These are phyloP conservation scores for Ustilago sp. DNA, from an alignment of 1,284 basidiomycete genomes.

Conservation along the genomic window DNA sequence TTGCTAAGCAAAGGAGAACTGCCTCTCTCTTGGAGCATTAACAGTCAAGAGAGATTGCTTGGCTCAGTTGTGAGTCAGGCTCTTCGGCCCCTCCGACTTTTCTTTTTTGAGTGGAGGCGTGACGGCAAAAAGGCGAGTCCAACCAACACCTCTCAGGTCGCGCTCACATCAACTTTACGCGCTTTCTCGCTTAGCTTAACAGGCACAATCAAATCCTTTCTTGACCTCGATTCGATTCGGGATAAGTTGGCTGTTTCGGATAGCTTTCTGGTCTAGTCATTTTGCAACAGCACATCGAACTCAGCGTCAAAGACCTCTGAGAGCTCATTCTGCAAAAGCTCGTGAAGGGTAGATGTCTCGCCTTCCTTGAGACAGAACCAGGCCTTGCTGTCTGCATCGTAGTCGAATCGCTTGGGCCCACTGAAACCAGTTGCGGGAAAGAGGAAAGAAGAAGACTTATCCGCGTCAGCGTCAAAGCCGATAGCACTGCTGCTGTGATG, in stretches of 20 bases:
- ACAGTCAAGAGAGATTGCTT: constrained; percentile 5
- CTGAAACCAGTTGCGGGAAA: constrained; percentile 35
- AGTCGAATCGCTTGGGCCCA: constrained; percentile 68
- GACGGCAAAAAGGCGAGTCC: constrained; percentile 9
- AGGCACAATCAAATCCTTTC: neutral
- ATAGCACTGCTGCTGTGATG: neutral
- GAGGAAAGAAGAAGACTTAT: neutral
- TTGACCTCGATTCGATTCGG: too few relatives aligned
- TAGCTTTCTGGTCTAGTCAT: constrained; percentile 5
- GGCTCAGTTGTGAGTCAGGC: constrained; percentile 14
- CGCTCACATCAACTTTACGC: constrained; percentile 10
- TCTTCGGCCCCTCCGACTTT: constrained; percentile 14
- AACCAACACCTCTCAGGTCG: neutral
- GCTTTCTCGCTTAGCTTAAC: neutral
- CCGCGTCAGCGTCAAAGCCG: neutral
- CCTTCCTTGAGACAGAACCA: constrained; percentile 67
- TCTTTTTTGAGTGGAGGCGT: constrained; percentile 21
- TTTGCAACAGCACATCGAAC: constrained; percentile 43
- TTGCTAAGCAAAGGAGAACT: constrained; percentile 6
- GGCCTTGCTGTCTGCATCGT: constrained; percentile 46
- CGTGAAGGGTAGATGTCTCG: constrained; percentile 48
- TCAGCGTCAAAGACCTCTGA: constrained; percentile 51
- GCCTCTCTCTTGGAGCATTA: neutral
- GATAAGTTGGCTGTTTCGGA: neutral
- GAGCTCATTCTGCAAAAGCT: constrained; percentile 59